These are phyloP conservation scores for Plasmodium ovale DNA, from an alignment of 169 alveolate genomes.

Conservation along the genomic window DNA sequence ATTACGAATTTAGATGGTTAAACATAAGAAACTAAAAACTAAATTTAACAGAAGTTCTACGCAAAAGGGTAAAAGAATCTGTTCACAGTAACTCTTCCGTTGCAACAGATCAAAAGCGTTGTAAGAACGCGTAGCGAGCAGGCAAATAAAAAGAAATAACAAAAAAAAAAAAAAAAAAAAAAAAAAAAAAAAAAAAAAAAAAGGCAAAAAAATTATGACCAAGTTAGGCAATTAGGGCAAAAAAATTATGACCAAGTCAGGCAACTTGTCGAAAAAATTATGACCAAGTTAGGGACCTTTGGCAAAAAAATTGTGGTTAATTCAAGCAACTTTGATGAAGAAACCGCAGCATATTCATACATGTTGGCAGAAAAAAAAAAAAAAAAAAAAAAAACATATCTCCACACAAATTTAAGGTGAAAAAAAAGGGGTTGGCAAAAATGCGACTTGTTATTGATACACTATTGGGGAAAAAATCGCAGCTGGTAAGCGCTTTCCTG, in stretches of 20 bases:
- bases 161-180: constrained; percentile 9
- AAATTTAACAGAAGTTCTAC: too few relatives aligned
- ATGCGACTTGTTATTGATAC: too few relatives aligned
- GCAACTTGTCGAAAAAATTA: too few relatives aligned
- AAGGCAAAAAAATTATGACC: constrained; percentile 25
- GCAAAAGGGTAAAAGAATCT: neutral
- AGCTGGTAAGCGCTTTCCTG: neutral
- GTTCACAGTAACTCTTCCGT: neutral
- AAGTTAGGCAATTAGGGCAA: constrained; percentile 4
- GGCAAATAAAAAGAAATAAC: neutral
- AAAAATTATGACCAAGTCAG: constrained; percentile 8
- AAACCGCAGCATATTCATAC: too few relatives aligned
- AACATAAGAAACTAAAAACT: too few relatives aligned
- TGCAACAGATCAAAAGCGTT: constrained; percentile 42
- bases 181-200: neutral
- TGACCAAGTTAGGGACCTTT: too few relatives aligned
- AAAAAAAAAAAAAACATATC: neutral
- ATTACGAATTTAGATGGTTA: too few relatives aligned
- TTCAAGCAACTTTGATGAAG: neutral
- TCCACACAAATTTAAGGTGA: neutral
- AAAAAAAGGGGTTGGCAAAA: too few relatives aligned
- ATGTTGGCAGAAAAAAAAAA: too few relatives aligned
- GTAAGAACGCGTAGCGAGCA: neutral
- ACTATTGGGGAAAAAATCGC: neutral
- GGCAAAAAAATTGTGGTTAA: neutral